phyloP scores from a whole-genome alignment of 805 yeast genomes.

The Tetrapisispora pingtungensis region DNA sequence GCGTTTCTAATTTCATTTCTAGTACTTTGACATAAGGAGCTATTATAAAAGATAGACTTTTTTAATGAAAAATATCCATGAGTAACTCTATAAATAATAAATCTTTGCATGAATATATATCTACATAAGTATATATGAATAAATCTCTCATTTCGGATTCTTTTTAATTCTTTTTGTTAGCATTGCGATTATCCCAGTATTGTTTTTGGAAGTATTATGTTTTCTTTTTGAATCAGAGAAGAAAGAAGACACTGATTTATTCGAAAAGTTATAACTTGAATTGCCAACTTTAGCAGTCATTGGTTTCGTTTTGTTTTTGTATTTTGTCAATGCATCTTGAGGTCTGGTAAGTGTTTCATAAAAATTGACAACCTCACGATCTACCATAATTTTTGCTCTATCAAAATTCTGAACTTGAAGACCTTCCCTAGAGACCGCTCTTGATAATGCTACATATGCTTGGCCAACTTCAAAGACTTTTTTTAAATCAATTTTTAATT shows the following conservation, averaged over 20 bases:
- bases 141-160: background rate
- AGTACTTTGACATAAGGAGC: background rate
- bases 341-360: conserved; percentile 40
- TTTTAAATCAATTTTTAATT: conserved; percentile 66
- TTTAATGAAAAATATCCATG: background rate
- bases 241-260: background rate
- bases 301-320: background rate
- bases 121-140: background rate
- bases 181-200: conserved; percentile 4
- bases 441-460: conserved; percentile 87
- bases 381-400: conserved; percentile 55
- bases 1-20: conserved; percentile 3
- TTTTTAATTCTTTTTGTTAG: conserved; percentile 1
- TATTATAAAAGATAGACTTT: too few species aligned
- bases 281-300: background rate
- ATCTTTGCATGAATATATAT: background rate
- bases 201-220: background rate
- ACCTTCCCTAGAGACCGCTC: conserved; percentile 79
- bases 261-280: background rate
- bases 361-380: conserved; percentile 62
- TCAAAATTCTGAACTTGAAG: conserved; percentile 72
- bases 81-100: background rate
- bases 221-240: background rate
- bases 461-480: conserved; percentile 85
- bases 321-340: conserved; percentile 12